A percentile compares a stretch with the other conserved stretches of the same genome.
These are phyloP conservation scores for Pseudophaeomoniella oleicola DNA, from an alignment of 2,329 filamentous ascomycete genomes.

Conservation along the genomic window DNA sequence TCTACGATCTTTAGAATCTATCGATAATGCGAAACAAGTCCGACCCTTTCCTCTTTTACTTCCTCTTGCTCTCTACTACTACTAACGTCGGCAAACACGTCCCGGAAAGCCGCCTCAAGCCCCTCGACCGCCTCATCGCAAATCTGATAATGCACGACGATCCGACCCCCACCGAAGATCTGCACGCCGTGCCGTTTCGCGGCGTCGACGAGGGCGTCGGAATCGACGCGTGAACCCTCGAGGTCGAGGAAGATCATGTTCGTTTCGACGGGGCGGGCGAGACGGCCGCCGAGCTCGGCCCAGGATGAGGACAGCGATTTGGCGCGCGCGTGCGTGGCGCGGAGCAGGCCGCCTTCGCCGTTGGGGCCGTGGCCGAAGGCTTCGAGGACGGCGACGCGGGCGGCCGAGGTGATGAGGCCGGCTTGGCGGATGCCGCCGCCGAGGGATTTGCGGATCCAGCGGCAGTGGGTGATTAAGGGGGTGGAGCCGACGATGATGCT, in stretches of 20 bases:
- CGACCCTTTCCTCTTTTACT: neutral
- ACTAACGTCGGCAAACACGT: constrained; percentile 6
- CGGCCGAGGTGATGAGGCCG: constrained; percentile 61
- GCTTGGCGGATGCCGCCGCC: constrained; percentile 66
- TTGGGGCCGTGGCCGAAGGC: constrained; percentile 50
- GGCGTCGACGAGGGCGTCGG: constrained; percentile 37
- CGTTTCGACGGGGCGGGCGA: constrained; percentile 61
- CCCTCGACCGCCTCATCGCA: constrained; percentile 19
- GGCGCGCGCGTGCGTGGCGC: constrained; percentile 46
- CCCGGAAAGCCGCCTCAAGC: constrained; percentile 16
- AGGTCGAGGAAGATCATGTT: constrained; percentile 86
- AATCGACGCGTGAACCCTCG: constrained; percentile 39
- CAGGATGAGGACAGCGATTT: constrained; percentile 50
- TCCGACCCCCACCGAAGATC: constrained; percentile 39
- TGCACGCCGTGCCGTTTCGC: constrained; percentile 44
- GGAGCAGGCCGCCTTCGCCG: constrained; percentile 48
- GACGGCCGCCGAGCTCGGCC: constrained; percentile 52
- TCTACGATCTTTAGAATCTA: too few species aligned
- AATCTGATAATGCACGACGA: constrained; percentile 56
- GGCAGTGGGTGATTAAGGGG: constrained; percentile 47
- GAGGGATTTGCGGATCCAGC: constrained; percentile 68
- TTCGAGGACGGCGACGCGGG: constrained; percentile 62
- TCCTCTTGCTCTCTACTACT: neutral
- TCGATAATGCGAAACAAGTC: too few species aligned
- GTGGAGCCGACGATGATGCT: constrained; percentile 53